Percentiles rank a stretch among this genome's conserved stretches.
Conservation (phyloP, 768 basidiomycete species). For the Russula earlei region DNA sequence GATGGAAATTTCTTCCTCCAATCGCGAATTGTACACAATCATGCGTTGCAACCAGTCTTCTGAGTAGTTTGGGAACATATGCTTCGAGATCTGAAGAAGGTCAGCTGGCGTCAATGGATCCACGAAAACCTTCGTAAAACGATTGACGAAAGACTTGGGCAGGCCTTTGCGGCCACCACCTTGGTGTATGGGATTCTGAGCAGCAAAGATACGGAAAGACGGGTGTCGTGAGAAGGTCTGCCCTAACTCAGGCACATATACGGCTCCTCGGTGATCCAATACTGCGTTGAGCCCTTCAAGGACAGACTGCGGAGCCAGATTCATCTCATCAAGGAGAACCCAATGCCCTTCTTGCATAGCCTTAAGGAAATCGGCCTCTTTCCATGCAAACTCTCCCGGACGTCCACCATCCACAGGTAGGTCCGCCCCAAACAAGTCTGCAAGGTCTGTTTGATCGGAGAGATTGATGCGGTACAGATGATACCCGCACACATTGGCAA, state of each 20-base stretch:
- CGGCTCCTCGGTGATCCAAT: slow-evolving; percentile 89
- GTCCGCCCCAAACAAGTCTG: slow-evolving; percentile 94
- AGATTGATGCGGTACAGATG: slow-evolving; percentile 87
- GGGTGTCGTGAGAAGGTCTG: slow-evolving; percentile 84
- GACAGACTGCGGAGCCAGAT: slow-evolving; percentile 91
- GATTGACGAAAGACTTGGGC: slow-evolving; percentile 94
- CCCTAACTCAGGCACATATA: slow-evolving; percentile 91
- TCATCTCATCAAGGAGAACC: slow-evolving; percentile 99
- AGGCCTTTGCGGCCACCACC: slow-evolving; percentile 96
- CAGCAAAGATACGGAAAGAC: slow-evolving; percentile 93
- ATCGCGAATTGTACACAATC: slow-evolving; percentile 70
- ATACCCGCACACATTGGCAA: slow-evolving; percentile 74
- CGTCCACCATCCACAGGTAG: slow-evolving; percentile 87
- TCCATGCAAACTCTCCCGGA: slow-evolving; percentile 94
- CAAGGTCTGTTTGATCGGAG: slow-evolving; percentile 95
- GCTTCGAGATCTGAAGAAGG: slow-evolving; percentile 65
- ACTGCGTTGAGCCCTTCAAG: slow-evolving; percentile 96
- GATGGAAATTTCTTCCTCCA: slow-evolving; percentile 58
- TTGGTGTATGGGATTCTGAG: slow-evolving; percentile 93
- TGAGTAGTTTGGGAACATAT: slow-evolving; percentile 57
- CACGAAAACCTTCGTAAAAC: slow-evolving; percentile 96
- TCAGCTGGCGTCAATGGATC: slow-evolving; percentile 76
- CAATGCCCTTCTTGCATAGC: slow-evolving; percentile 94
- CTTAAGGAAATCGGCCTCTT: slow-evolving; percentile 89
- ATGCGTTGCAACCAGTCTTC: slow-evolving; percentile 50